Evolutionary conservation across 2,329 filamentous ascomycete species (phyloP).

Genomic region (Chaetothyriales sp.): DNA sequence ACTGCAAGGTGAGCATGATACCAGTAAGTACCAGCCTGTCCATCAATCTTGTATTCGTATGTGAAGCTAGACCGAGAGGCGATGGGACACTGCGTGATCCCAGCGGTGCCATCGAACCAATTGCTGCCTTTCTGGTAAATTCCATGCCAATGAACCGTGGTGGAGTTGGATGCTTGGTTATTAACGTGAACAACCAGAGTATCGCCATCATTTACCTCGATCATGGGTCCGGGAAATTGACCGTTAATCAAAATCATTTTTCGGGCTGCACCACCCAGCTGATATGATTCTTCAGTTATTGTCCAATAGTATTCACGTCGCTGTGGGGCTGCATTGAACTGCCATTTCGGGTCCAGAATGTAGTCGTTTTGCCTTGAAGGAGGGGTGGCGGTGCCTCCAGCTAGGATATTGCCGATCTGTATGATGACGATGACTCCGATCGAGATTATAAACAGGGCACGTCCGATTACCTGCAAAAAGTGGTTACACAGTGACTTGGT

Average conservation of each 20-base stretch:
- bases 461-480: background rate
- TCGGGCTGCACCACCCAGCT: slow-evolving; percentile 39
- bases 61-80: slow-evolving; percentile 48
- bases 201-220: slow-evolving; percentile 61
- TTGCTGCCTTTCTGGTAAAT: slow-evolving; percentile 64
- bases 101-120: slow-evolving; percentile 58
- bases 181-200: slow-evolving; percentile 52
- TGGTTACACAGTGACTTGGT: background rate
- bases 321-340: slow-evolving; percentile 36
- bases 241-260: slow-evolving; percentile 57
- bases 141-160: slow-evolving; percentile 62
- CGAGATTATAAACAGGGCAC: background rate
- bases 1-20: slow-evolving; percentile 54
- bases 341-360: slow-evolving; percentile 43
- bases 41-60: slow-evolving; percentile 51
- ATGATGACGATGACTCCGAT: background rate
- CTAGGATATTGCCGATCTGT: background rate
- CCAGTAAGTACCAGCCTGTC: slow-evolving; percentile 44
- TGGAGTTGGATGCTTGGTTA: slow-evolving; percentile 53
- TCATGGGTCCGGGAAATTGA: slow-evolving; percentile 57
- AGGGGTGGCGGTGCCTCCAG: background rate
- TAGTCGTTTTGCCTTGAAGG: slow-evolving; percentile 30
- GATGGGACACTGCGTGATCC: slow-evolving; percentile 55
- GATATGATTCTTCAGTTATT: slow-evolving; percentile 39
- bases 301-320: slow-evolving; percentile 43